Evolutionary conservation across 1,284 basidiomycete genomes (phyloP), one percentile per base, ranked within the genome.

Genomic region (Fistulina hepatica): DNA sequence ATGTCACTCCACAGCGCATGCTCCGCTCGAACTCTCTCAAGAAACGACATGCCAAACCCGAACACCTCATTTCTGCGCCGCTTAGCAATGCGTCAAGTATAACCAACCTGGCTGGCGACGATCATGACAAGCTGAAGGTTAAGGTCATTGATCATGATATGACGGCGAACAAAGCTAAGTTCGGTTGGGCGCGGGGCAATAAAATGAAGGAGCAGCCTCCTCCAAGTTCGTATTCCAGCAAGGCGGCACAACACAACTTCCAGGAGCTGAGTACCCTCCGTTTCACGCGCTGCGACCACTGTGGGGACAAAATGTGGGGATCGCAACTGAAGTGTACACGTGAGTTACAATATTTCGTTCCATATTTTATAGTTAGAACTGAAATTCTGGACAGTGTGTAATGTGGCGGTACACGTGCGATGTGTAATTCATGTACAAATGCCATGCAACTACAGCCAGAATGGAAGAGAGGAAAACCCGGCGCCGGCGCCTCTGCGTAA

Each of bases 231-330:
- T 65, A 66, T 34, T 52, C 47, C 48, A 72, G 53, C 42, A 75
- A 69, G 59, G 61, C 59, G 37, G 63, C 57, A 36, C 46, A 61
- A 28, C 94, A 98, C 57, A 73, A 73, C 43, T 97, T 97, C 69
- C 85, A 92, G 56, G 89, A 86, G 44, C 69, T 90, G 52, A 94
- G 81, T 52, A 76, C 92, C 16, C 66, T 98, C 44, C 75, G 92
- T 22, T 86, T 95, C 40, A 81, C 88, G 12, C 71, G 89, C 32
- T 98, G 94, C 56, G 92, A 97, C 53, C 81, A 94, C 41, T 98
- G 94, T 56, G 81, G 82, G 26, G 95, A 97, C 54, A 98, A 97
- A 67, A 81, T 98, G 81, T 98, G 93, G 92, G 94, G 94, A 5
- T 80, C 93, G 25, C 89, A 92, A 57, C 70, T 91, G 41, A 80